Conservation (phyloP, 2,329 filamentous ascomycete genomes). For the Cytospora schulzeri region DNA sequence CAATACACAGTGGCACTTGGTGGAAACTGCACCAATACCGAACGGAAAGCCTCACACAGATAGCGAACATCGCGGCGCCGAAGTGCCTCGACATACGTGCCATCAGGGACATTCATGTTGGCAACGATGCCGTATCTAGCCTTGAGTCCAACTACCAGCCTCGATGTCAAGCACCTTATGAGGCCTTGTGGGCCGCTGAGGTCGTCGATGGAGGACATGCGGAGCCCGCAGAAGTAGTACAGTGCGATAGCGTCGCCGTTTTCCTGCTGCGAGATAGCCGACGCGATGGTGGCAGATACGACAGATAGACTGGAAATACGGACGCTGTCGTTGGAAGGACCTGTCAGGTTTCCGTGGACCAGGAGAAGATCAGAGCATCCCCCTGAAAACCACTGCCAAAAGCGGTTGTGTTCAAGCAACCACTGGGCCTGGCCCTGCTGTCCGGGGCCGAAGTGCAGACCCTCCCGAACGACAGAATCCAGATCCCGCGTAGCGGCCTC, state of each 20-base stretch:
- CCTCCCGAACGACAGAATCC: not conserved
- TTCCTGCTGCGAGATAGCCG: not conserved
- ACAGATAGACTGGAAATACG: not conserved
- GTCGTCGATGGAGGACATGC: not conserved
- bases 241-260: not conserved
- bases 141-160: not conserved
- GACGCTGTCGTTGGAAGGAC: not conserved
- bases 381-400: not conserved
- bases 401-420: not conserved
- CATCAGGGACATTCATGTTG: not conserved
- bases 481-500: not conserved
- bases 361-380: not conserved
- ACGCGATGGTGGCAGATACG: slow-evolving; percentile 1
- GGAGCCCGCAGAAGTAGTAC: not conserved
- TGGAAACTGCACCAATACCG: not conserved
- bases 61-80: not conserved
- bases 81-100: not conserved
- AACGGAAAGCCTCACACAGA: not conserved
- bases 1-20: not conserved
- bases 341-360: not conserved
- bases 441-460: not conserved
- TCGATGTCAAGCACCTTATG: not conserved
- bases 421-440: not conserved
- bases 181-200: not conserved
- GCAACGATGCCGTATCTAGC: not conserved